phyloP scores from a whole-genome alignment of 2,329 filamentous ascomycete species.

The Colletotrichum horii region DNA sequence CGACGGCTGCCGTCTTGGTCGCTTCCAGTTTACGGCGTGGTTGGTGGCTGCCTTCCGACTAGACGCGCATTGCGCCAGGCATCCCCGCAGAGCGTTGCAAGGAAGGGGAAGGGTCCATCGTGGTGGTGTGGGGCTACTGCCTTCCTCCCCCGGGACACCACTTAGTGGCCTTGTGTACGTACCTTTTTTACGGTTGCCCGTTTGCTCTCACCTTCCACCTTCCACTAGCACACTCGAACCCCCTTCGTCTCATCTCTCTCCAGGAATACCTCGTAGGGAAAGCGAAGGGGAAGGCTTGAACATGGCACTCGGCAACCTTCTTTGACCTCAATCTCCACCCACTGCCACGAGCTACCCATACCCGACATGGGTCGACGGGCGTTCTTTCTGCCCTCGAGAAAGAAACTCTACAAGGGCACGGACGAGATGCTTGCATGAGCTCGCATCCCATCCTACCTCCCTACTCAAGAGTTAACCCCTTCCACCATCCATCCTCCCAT shows the following conservation, averaged over 20 bases:
- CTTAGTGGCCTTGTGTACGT: background rate
- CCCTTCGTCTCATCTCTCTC: constrained; percentile 7
- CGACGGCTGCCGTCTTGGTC: background rate
- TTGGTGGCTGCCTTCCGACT: constrained; percentile 10
- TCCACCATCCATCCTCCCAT: background rate
- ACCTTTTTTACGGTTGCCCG: background rate
- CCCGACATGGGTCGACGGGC: background rate
- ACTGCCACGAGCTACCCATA: background rate
- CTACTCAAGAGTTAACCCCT: no score
- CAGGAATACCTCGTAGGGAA: background rate
- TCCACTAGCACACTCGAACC: background rate
- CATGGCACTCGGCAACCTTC: background rate
- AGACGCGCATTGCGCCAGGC: constrained; percentile 22
- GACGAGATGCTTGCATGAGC: background rate
- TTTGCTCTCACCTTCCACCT: background rate
- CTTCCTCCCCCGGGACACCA: background rate
- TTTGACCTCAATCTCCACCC: background rate
- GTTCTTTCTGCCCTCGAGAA: background rate
- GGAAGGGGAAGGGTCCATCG: background rate
- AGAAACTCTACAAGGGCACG: background rate
- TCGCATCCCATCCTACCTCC: background rate
- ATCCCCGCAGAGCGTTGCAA: background rate
- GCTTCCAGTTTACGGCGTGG: background rate
- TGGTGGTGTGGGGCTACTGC: background rate
- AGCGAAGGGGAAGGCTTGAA: background rate